Evolutionary conservation across 257 asterid genomes (phyloP).

Genomic region (Salvia hispanica): DNA sequence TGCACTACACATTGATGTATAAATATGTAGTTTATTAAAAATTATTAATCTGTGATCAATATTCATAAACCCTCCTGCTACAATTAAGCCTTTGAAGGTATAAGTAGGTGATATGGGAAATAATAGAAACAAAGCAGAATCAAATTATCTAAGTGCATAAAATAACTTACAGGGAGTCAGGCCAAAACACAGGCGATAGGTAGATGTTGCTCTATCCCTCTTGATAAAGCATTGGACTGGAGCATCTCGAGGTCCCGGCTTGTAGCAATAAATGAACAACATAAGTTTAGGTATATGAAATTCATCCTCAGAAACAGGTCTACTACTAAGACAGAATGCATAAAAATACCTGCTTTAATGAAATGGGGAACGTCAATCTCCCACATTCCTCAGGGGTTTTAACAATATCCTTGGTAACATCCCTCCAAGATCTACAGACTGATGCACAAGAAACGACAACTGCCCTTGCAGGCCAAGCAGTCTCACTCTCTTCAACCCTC

Average conservation of each 20-base stretch:
- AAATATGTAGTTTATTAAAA: neutral
- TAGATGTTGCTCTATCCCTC: constrained; percentile 76
- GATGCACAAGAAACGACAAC: constrained; percentile 86
- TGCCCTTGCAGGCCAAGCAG: constrained; percentile 87
- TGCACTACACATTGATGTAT: neutral
- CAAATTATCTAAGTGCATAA: neutral
- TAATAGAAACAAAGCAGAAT: neutral
- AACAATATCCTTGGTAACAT: constrained; percentile 86
- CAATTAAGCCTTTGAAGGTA: neutral
- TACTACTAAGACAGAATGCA: constrained; percentile 8
- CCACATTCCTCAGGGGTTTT: constrained; percentile 95
- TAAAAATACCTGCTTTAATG: constrained; percentile 77
- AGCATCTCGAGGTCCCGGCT: constrained; percentile 95
- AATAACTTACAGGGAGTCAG: constrained; percentile 78
- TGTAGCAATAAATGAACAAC: constrained; percentile 8
- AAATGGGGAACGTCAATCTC: constrained; percentile 87
- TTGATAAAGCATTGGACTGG: constrained; percentile 92
- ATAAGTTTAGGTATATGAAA: constrained; percentile 11
- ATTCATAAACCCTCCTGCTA: neutral
- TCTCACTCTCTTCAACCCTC: constrained; percentile 90
- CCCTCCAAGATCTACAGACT: constrained; percentile 95
- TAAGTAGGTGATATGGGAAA: neutral
- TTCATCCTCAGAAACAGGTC: neutral
- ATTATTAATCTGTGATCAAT: neutral
- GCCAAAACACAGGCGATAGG: constrained; percentile 75